phyloP scores from a whole-genome alignment of 768 basidiomycete species.

The Boletus vinaceobasis region DNA sequence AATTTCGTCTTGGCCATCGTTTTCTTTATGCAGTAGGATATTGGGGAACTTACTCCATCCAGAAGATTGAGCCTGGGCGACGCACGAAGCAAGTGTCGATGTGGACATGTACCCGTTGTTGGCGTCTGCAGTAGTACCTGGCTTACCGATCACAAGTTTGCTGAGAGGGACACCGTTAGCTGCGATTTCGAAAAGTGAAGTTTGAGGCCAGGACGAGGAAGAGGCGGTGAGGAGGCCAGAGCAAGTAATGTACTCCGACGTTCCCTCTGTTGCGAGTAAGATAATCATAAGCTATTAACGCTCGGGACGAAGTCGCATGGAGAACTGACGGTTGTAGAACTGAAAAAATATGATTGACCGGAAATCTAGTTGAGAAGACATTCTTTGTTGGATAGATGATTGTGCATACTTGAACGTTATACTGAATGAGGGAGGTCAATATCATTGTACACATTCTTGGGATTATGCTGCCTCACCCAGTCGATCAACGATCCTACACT shows the following conservation, averaged over 20 bases:
- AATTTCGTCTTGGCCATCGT: neutral
- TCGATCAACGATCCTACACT: slow-evolving; percentile 43
- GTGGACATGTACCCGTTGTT: slow-evolving; percentile 56
- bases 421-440: slow-evolving; percentile 24
- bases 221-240: slow-evolving; percentile 37
- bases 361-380: neutral
- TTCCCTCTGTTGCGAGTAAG: slow-evolving; percentile 29
- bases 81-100: slow-evolving; percentile 53
- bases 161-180: neutral
- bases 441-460: neutral
- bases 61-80: slow-evolving; percentile 44
- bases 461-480: slow-evolving; percentile 30
- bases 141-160: neutral
- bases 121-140: slow-evolving; percentile 47
- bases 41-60: slow-evolving; percentile 13
- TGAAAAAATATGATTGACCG: neutral
- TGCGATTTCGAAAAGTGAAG: neutral
- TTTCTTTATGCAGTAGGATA: neutral
- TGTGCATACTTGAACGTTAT: slow-evolving; percentile 38
- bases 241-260: slow-evolving; percentile 36
- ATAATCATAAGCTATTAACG: neutral
- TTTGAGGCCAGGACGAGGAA: slow-evolving; percentile 36
- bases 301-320: neutral
- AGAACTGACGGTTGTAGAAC: slow-evolving; percentile 22
- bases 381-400: neutral